Percentiles rank a stretch among this genome's conserved stretches.
Conservation (phyloP, 2,329 filamentous ascomycete species). For the Cladobotryum mycophilum region DNA sequence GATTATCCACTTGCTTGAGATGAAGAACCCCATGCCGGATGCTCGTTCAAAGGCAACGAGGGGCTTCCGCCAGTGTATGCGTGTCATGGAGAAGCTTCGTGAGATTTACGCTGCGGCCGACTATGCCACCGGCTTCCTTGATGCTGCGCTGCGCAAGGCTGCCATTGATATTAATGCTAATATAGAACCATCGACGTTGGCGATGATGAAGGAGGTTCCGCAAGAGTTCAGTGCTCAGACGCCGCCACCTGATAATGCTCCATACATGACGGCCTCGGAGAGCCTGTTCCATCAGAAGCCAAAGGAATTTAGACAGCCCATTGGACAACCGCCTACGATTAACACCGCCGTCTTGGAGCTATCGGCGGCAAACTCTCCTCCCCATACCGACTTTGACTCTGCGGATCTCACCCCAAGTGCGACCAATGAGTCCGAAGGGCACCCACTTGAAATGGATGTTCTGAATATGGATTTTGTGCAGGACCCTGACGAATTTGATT, state of each 20-base stretch:
- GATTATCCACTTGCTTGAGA: constrained; percentile 88
- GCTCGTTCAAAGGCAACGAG: constrained; percentile 67
- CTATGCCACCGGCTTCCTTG: constrained; percentile 91
- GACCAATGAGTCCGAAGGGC: constrained; percentile 38
- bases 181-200: constrained; percentile 25
- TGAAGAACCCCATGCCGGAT: constrained; percentile 72
- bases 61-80: constrained; percentile 88
- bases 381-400: constrained; percentile 39
- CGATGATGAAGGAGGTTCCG: constrained; percentile 31
- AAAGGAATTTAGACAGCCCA: constrained; percentile 25
- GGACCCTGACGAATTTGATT: constrained; percentile 46
- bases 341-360: constrained; percentile 31
- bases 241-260: constrained; percentile 47
- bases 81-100: constrained; percentile 77
- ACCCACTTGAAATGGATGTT: constrained; percentile 27
- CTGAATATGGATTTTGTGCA: constrained; percentile 42
- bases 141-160: constrained; percentile 82
- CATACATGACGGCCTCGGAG: constrained; percentile 38
- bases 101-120: constrained; percentile 93
- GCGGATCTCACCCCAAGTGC: constrained; percentile 39
- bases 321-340: constrained; percentile 24
- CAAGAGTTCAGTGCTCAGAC: constrained; percentile 39
- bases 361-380: constrained; percentile 33
- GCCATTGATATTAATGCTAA: constrained; percentile 60
- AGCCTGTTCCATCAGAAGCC: constrained; percentile 30